phyloP scores from a whole-genome alignment of 306 rosid species.

The Medicago truncatula region MtrunA17r5.0-ANR NC_053049.1:1009501-1010000 shows the following conservation, averaged over 20 bases:
- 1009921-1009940: slow-evolving; percentile 44
- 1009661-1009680: background rate
- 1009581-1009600: background rate
- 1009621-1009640: background rate
- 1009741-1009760: background rate
- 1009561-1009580: slow-evolving; percentile 19
- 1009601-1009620: background rate
- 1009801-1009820: slow-evolving; percentile 5
- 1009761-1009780: slow-evolving; percentile 4
- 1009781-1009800: slow-evolving; percentile 1
- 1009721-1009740: background rate
- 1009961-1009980: too few relatives aligned
- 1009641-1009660: background rate
- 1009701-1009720: background rate
- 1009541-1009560: slow-evolving; percentile 19
- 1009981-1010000: background rate
- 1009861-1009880: background rate
- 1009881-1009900: background rate
- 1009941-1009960: slow-evolving; percentile 4
- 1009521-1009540: slow-evolving; percentile 2
- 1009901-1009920: slow-evolving; percentile 40
- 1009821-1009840: background rate
- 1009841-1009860: background rate
- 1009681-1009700: background rate
- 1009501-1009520: background rate